Evolutionary conservation across 2,329 filamentous ascomycete genomes (phyloP).

Genomic region (Byssochlamys sp.): DNA sequence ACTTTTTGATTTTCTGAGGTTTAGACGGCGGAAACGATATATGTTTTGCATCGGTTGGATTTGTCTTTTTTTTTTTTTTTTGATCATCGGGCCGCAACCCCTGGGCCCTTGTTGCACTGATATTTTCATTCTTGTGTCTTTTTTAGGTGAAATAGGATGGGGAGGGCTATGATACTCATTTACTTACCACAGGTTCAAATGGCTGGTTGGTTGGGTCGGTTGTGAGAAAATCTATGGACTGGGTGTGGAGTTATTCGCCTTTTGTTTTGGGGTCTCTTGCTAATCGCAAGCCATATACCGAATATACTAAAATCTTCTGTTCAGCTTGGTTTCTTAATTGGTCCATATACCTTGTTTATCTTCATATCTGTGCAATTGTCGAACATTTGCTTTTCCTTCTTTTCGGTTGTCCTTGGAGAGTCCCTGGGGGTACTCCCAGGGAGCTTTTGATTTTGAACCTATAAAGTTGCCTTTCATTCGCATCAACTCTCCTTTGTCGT

Average conservation of each 20-base stretch:
- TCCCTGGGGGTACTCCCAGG: background rate
- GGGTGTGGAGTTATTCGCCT: slow-evolving; percentile 28
- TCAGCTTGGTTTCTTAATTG: background rate
- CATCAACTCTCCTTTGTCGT: slow-evolving; percentile 4
- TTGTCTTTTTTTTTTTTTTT: slow-evolving; percentile 23
- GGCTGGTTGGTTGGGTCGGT: slow-evolving; percentile 20
- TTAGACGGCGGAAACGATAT: slow-evolving; percentile 38
- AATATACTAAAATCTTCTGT: slow-evolving; percentile 13
- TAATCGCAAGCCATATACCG: slow-evolving; percentile 21
- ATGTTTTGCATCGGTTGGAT: slow-evolving; percentile 35
- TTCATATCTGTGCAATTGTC: slow-evolving; percentile 8
- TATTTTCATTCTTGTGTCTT: slow-evolving; percentile 12
- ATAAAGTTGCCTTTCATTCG: slow-evolving; percentile 1
- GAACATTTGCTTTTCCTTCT: slow-evolving; percentile 10
- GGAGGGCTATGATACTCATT: slow-evolving; percentile 21
- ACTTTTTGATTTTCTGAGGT: slow-evolving; percentile 28
- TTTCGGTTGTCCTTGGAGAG: slow-evolving; percentile 9
- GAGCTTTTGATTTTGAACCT: slow-evolving; percentile 10
- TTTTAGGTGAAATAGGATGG: slow-evolving; percentile 22
- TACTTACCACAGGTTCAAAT: slow-evolving; percentile 18
- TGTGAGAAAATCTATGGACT: slow-evolving; percentile 25
- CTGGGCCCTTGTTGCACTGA: slow-evolving; percentile 4
- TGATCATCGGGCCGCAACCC: slow-evolving; percentile 8
- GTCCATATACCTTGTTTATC: slow-evolving; percentile 11
- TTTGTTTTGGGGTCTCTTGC: slow-evolving; percentile 18